Percentiles rank a stretch among this genome's conserved stretches.
Conservation (phyloP, 2,329 filamentous ascomycete species). For the Talaromyces sp. region DNA sequence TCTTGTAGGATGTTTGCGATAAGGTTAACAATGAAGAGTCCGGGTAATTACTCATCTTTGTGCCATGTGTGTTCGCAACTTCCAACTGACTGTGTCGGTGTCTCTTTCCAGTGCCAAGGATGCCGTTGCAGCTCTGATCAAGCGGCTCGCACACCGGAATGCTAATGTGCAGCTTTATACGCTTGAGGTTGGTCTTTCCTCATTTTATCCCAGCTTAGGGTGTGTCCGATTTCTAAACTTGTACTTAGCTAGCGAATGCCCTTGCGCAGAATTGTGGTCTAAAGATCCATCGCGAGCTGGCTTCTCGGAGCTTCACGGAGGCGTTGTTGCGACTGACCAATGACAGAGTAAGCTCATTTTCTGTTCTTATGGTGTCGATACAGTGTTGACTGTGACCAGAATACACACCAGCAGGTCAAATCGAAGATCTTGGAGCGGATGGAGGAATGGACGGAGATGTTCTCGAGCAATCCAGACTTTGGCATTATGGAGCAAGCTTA, state of each 20-base stretch:
- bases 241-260: slow-evolving; percentile 70
- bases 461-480: slow-evolving; percentile 78
- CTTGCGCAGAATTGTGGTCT: slow-evolving; percentile 88
- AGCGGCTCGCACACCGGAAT: slow-evolving; percentile 84
- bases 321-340: slow-evolving; percentile 83
- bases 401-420: slow-evolving; percentile 94
- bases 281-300: slow-evolving; percentile 80
- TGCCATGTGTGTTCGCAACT: slow-evolving; percentile 16
- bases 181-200: slow-evolving; percentile 58
- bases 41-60: slow-evolving; percentile 30
- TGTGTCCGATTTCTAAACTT: not conserved
- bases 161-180: slow-evolving; percentile 96
- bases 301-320: slow-evolving; percentile 90
- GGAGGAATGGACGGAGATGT: slow-evolving; percentile 95
- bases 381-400: slow-evolving; percentile 41
- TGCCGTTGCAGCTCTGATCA: slow-evolving; percentile 84
- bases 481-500: slow-evolving; percentile 98
- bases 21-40: slow-evolving; percentile 50
- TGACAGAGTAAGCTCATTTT: slow-evolving; percentile 57
- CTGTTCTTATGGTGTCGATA: not conserved
- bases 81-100: slow-evolving; percentile 6
- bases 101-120: slow-evolving; percentile 63
- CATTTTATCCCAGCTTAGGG: too few relatives aligned
- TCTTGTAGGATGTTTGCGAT: slow-evolving; percentile 55
- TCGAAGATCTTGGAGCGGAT: slow-evolving; percentile 95